Conservation (phyloP, 176 grass and related monocot species). For the Oryza coarctata region DNA sequence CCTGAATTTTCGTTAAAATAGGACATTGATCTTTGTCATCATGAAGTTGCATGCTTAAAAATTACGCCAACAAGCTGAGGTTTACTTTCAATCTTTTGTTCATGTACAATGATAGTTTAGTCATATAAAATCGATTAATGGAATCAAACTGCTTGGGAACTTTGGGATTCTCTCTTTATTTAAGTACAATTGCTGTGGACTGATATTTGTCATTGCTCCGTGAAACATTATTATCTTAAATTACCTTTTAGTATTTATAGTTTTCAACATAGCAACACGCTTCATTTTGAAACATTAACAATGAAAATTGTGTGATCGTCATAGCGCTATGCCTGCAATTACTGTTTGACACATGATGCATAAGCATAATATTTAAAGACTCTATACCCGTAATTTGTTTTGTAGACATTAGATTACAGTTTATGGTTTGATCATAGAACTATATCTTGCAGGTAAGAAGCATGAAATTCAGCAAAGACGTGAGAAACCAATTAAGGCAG, state of each 20-base stretch:
- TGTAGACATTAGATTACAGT: background rate
- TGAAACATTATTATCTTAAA: background rate
- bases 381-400: background rate
- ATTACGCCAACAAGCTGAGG: background rate
- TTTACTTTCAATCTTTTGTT: constrained; percentile 23
- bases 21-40: background rate
- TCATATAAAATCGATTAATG: constrained; percentile 15
- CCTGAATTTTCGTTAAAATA: constrained; percentile 23
- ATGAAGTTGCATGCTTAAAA: constrained; percentile 15
- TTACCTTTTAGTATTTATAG: background rate
- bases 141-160: constrained; percentile 2
- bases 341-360: too few relatives aligned
- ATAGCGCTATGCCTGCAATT: too few relatives aligned
- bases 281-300: background rate
- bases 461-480: constrained; percentile 97
- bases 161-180: constrained; percentile 6
- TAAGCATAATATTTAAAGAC: background rate
- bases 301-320: background rate
- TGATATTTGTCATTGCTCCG: background rate
- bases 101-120: constrained; percentile 16
- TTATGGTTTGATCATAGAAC: background rate
- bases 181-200: too few relatives aligned
- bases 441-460: constrained; percentile 59
- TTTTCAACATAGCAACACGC: background rate
- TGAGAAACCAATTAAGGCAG: constrained; percentile 91